A percentile compares a stretch with the other conserved stretches of the same genome.
phyloP scores from a whole-genome alignment of 768 basidiomycete species.

The Coprinellus aureogranulatus region DNA sequence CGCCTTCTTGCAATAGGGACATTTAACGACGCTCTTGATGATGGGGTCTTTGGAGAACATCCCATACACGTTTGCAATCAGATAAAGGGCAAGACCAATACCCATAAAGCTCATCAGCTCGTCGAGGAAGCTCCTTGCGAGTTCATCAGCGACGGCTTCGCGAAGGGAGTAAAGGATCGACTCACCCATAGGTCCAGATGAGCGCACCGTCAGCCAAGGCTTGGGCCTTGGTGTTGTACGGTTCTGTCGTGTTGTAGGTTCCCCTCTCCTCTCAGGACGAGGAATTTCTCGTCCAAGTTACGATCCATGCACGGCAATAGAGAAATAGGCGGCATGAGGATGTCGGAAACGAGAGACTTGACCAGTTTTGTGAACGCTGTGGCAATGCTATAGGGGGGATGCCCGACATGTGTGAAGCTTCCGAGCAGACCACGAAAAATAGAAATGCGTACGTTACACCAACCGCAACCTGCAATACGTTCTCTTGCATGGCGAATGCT shows the following conservation, averaged over 20 bases:
- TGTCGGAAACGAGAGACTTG: slow-evolving; percentile 43
- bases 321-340: slow-evolving; percentile 40
- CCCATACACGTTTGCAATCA: slow-evolving; percentile 36
- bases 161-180: not conserved
- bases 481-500: slow-evolving; percentile 37
- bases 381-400: slow-evolving; percentile 26
- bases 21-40: slow-evolving; percentile 38
- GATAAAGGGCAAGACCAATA: slow-evolving; percentile 37
- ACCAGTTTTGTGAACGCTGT: slow-evolving; percentile 39
- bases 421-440: not conserved
- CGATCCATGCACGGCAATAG: slow-evolving; percentile 42
- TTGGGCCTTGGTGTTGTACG: slow-evolving; percentile 44
- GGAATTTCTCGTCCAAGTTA: slow-evolving; percentile 44
- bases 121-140: slow-evolving; percentile 34
- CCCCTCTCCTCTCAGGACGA: slow-evolving; percentile 35
- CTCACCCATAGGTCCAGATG: slow-evolving; percentile 35
- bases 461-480: slow-evolving; percentile 45
- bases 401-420: not conserved
- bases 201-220: slow-evolving; percentile 44
- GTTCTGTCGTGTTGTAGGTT: slow-evolving; percentile 16
- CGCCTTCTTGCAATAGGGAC: slow-evolving; percentile 42
- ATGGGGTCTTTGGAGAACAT: slow-evolving; percentile 36
- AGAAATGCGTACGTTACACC: slow-evolving; percentile 35
- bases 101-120: slow-evolving; percentile 37
- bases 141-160: not conserved